These are phyloP conservation scores for Periconia sp. DNA, from an alignment of 2,329 filamentous ascomycete genomes.

Conservation along the genomic window DNA sequence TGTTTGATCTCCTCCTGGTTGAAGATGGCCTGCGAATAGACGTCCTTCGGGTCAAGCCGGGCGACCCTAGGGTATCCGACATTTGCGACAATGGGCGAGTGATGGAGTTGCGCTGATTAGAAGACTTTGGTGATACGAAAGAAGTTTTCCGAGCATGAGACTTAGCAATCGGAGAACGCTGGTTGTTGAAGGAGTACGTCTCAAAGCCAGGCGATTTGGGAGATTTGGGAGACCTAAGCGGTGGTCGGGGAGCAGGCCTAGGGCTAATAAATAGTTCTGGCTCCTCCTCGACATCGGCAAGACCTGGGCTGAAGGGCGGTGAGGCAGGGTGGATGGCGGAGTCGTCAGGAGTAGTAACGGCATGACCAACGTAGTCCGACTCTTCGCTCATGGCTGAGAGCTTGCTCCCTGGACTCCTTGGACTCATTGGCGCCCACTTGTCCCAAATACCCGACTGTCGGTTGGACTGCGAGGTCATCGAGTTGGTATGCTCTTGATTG, in stretches of 20 bases:
- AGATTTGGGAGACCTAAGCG: conserved; percentile 29
- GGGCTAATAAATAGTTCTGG: conserved; percentile 42
- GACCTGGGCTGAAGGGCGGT: conserved; percentile 48
- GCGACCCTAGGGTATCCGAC: conserved; percentile 54
- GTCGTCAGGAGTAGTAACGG: conserved; percentile 51
- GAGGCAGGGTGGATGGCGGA: conserved; percentile 47
- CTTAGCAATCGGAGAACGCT: conserved; percentile 26
- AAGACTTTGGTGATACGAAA: conserved; percentile 30
- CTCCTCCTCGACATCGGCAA: conserved; percentile 46
- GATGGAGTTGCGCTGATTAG: conserved; percentile 22
- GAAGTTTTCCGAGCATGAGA: conserved; percentile 27
- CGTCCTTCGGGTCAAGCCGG: conserved; percentile 32
- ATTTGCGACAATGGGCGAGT: conserved; percentile 47
- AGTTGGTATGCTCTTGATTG: not conserved
- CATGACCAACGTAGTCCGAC: conserved; percentile 42
- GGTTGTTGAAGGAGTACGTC: conserved; percentile 32
- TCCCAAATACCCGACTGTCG: conserved; percentile 44
- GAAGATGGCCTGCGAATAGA: conserved; percentile 27
- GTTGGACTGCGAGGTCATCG: conserved; percentile 22
- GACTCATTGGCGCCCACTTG: conserved; percentile 27
- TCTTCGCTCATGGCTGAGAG: conserved; percentile 38
- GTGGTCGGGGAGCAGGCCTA: conserved; percentile 41
- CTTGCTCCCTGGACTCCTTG: conserved; percentile 19
- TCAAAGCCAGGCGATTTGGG: conserved; percentile 36
- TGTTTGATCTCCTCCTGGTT: conserved; percentile 38